Evolutionary conservation across 768 basidiomycete species (phyloP), one percentile per base, ranked within the genome.

Genomic region (Termitomyces sp.): DNA sequence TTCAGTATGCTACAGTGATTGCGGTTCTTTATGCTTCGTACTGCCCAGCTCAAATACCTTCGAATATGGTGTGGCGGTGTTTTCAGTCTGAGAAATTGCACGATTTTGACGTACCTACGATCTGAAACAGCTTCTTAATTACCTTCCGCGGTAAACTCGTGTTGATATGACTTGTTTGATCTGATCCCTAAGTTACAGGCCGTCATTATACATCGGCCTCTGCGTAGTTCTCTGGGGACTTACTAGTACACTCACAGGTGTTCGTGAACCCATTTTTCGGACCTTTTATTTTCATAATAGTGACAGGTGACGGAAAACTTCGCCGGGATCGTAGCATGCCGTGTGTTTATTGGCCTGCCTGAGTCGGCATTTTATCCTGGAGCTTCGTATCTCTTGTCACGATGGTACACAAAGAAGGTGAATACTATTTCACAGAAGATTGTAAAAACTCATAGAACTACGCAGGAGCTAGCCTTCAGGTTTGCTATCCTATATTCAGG

Each of bases 291-390:
- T 22, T 48, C 17, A 53, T 11, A 21, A 56, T 10, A 45, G 19
- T 34, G 26, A 1, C 49, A 85, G 84, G 65, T 81, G 8, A 82
- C 84, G 0, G 73, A 72, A 47, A 77, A 76, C 63, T 84, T 79
- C 58, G 62, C 71, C 15, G 83, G 82, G 0, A 79, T 85, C 21
- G 55, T 85, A 17, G 70, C 74, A 12, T 83, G 81, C 57, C 76
- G 85, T 17, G 61, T 87, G 14, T 84, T 83, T 62, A 78, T 86
- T 38, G 85, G 85, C 5, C 58, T 87, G 9, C 83, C 84, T 0
- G 86, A 86, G 62, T 78, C 84, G 11, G 83, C 83, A 1, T 86
- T 87, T 60, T 85, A 83, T 66, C 84, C 86, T 9, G 85, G 85
- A 4, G 69, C 75, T 5, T 63, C 74, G 8, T 76, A 71, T 55